phyloP scores from a whole-genome alignment of 495 filamentous ascomycete genomes.

The Penicillium maclennaniae region DNA sequence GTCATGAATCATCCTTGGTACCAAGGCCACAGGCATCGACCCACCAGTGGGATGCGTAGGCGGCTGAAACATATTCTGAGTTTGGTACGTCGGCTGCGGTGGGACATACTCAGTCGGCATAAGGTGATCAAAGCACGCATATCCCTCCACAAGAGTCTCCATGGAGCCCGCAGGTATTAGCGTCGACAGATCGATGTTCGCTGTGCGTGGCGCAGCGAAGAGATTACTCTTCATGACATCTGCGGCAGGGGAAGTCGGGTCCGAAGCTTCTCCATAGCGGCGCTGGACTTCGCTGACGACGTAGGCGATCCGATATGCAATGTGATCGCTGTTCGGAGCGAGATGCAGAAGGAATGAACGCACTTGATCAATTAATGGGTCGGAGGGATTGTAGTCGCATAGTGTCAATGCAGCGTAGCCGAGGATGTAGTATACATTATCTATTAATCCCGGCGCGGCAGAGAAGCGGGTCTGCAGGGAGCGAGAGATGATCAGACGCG shows the following conservation, averaged over 20 bases:
- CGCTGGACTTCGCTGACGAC: slow-evolving; percentile 29
- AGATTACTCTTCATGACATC: slow-evolving; percentile 12
- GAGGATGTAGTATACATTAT: slow-evolving; percentile 38
- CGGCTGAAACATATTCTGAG: slow-evolving; percentile 17
- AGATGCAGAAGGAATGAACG: slow-evolving; percentile 38
- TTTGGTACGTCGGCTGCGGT: slow-evolving; percentile 9
- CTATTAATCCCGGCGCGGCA: slow-evolving; percentile 30
- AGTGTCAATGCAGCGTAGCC: slow-evolving; percentile 40
- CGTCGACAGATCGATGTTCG: slow-evolving; percentile 18
- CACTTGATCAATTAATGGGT: slow-evolving; percentile 36
- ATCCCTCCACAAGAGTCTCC: slow-evolving; percentile 23
- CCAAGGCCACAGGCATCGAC: slow-evolving; percentile 25
- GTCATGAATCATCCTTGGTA: slow-evolving; percentile 28
- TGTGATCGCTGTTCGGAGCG: slow-evolving; percentile 35
- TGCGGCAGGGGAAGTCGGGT: slow-evolving; percentile 7
- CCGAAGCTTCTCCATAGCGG: slow-evolving; percentile 21
- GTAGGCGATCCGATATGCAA: slow-evolving; percentile 34
- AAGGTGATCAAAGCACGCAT: slow-evolving; percentile 24
- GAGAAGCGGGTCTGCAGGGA: slow-evolving; percentile 35
- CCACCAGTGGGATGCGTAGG: slow-evolving; percentile 18
- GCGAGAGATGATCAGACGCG: slow-evolving; percentile 33
- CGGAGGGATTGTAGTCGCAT: slow-evolving; percentile 36
- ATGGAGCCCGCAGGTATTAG: slow-evolving; percentile 17
- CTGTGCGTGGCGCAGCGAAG: slow-evolving; percentile 13
- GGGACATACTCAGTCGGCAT: slow-evolving; percentile 18